A percentile compares a stretch with the other conserved stretches of the same genome.
phyloP scores from a whole-genome alignment of 495 filamentous ascomycete species.

The Podospora fimiseda region DNA sequence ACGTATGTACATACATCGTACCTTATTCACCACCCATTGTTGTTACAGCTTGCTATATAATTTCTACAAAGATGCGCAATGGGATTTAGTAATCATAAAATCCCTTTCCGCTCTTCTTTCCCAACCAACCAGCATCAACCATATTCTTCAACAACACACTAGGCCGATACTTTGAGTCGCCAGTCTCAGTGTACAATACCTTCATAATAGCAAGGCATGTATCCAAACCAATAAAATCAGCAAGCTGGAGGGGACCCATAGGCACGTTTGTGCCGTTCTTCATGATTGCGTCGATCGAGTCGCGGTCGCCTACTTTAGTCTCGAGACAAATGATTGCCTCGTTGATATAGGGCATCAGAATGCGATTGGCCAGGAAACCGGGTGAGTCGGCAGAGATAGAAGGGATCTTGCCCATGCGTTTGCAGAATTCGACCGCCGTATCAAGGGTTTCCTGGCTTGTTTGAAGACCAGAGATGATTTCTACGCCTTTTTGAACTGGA shows the following conservation, averaged over 20 bases:
- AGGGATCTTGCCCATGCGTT: constrained; percentile 87
- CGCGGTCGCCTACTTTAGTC: constrained; percentile 77
- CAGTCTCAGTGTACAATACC: constrained; percentile 84
- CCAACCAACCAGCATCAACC: constrained; percentile 97
- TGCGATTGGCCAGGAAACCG: constrained; percentile 92
- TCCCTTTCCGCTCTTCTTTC: constrained; percentile 95
- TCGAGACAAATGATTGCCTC: constrained; percentile 96
- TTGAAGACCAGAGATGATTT: constrained; percentile 92
- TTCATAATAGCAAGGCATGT: constrained; percentile 97
- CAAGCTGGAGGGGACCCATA: constrained; percentile 90
- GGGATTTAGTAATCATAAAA: constrained; percentile 82
- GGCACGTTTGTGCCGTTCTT: constrained; percentile 98
- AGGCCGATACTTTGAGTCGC: constrained; percentile 91
- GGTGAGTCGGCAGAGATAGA: constrained; percentile 82
- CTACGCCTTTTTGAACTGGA: constrained; percentile 92
- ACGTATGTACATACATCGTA: no score
- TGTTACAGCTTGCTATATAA: no score
- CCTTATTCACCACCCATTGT: no score
- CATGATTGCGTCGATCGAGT: constrained; percentile 97
- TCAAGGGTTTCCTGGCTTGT: constrained; percentile 76
- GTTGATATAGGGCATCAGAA: constrained; percentile 99
- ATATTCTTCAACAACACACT: constrained; percentile 81
- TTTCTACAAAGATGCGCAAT: no score
- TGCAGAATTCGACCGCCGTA: constrained; percentile 78
- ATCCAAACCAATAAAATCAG: constrained; percentile 96